Conservation (phyloP, 1,284 basidiomycete genomes). For the Mycosarcoma maydis region DNA sequence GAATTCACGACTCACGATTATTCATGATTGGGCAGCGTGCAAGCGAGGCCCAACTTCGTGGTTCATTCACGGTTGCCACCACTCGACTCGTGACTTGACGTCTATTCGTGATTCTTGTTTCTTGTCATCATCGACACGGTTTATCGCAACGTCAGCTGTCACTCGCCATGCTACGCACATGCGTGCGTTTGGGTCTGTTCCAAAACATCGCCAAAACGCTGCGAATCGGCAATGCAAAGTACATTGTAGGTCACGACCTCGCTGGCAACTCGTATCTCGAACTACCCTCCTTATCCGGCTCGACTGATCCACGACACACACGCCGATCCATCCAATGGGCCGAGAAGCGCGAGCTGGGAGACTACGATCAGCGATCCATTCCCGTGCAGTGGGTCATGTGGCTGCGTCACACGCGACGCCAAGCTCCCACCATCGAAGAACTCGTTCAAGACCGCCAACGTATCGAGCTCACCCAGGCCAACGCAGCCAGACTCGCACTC, state of each 20-base stretch:
- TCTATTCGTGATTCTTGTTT: too few species aligned
- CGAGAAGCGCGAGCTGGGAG: slow-evolving; percentile 43
- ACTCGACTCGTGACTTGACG: too few species aligned
- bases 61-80: too few species aligned
- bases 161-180: neutral
- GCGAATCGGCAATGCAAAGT: slow-evolving; percentile 48
- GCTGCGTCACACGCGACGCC: slow-evolving; percentile 59
- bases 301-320: slow-evolving; percentile 54
- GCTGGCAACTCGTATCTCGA: slow-evolving; percentile 59
- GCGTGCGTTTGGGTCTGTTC: slow-evolving; percentile 7
- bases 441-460: slow-evolving; percentile 21
- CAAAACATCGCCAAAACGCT: slow-evolving; percentile 33
- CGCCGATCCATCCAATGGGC: slow-evolving; percentile 49
- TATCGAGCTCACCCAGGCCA: slow-evolving; percentile 29
- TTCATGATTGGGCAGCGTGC: too few species aligned
- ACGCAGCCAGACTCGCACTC: slow-evolving; percentile 24
- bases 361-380: slow-evolving; percentile 59
- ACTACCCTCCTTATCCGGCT: slow-evolving; percentile 52
- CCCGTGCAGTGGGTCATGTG: slow-evolving; percentile 65
- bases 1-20: too few species aligned
- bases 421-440: slow-evolving; percentile 54
- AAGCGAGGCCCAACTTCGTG: too few species aligned
- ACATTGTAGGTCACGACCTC: slow-evolving; percentile 59
- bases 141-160: neutral
- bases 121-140: neutral